Evolutionary conservation across 2,329 filamentous ascomycete genomes (phyloP), one percentile per base, ranked within the genome.

Genomic region (Neospermospora avenae): DNA sequence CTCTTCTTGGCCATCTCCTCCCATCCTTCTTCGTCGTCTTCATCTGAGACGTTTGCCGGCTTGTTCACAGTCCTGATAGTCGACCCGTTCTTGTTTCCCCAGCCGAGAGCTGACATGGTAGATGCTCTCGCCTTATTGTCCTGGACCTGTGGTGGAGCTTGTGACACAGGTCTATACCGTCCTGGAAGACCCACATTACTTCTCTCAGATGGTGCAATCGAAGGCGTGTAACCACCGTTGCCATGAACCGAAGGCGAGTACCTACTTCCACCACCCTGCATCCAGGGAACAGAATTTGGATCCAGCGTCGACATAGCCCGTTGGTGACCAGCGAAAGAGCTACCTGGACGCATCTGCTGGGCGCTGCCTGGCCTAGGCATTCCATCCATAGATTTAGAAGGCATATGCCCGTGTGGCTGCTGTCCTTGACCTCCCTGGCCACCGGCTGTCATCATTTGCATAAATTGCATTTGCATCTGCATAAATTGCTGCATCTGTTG

Each of bases 391-490:
- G 63, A 63, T 54, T 64, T 60, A 45, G 65, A 66, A 25, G 68
- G 54, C 57, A 68, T 62, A 51, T 65, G 63, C 8, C 67, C 65
- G 48, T 64, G 64, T 42, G 61, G 63, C 31, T 62, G 66, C 39
- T n/a, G 39, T 18, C 39, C 39, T 20, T 42, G 39, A 20, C 66
- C 62, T 16, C 58, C 63, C 35, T 65, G 66, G 11, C 66, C 62
- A 20, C 54, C 53, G 11, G 57, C 35, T 75, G 76, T 80, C 82
- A 91, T 89, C 84, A 91, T 88, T 69, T 93, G 89, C 88, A 96
- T 93, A 76, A 92, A 92, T 72, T 96, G 90, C 88, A 96, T 93
- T 73, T 96, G 91, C 87, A 95, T 91, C 72, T 92, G 88, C 89
- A 93, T 92, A 76, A 93, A 92, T 69, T 91, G 87, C 58, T 84